Conservation (phyloP, 2,329 filamentous ascomycete genomes). For the Penicillium italicum region DNA sequence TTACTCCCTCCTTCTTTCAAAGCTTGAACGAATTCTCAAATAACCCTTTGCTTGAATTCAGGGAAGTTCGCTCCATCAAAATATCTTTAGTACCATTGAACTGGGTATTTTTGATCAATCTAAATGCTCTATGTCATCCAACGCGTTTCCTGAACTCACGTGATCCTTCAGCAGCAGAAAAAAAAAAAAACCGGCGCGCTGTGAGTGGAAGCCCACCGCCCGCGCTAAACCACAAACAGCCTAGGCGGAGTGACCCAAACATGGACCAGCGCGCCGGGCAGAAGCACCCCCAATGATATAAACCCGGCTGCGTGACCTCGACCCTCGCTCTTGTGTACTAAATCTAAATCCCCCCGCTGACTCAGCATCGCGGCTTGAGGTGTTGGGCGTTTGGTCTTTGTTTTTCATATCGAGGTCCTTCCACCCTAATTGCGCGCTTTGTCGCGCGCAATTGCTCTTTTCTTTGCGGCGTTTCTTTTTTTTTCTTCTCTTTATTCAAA, state of each 20-base stretch:
- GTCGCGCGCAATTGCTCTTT: constrained; percentile 12
- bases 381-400: constrained; percentile 20
- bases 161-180: constrained; percentile 11
- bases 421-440: constrained; percentile 12
- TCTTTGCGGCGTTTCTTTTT: constrained; percentile 6
- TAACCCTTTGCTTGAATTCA: neutral
- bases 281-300: constrained; percentile 45
- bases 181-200: constrained; percentile 25
- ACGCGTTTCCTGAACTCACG: constrained; percentile 15
- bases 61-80: neutral
- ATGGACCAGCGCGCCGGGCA: constrained; percentile 41
- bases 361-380: constrained; percentile 17
- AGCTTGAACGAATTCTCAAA: neutral
- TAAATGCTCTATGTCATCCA: constrained; percentile 9
- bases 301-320: constrained; percentile 47
- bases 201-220: constrained; percentile 28
- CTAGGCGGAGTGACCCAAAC: constrained; percentile 38
- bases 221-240: constrained; percentile 25
- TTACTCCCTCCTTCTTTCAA: constrained; percentile 6
- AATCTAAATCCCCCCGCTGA: constrained; percentile 27
- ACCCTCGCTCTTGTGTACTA: constrained; percentile 26
- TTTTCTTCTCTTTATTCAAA: constrained; percentile 16
- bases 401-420: constrained; percentile 11
- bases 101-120: neutral
- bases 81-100: neutral